Conservation (phyloP, 2,329 filamentous ascomycete genomes). For the Penicillium sp. region DNA sequence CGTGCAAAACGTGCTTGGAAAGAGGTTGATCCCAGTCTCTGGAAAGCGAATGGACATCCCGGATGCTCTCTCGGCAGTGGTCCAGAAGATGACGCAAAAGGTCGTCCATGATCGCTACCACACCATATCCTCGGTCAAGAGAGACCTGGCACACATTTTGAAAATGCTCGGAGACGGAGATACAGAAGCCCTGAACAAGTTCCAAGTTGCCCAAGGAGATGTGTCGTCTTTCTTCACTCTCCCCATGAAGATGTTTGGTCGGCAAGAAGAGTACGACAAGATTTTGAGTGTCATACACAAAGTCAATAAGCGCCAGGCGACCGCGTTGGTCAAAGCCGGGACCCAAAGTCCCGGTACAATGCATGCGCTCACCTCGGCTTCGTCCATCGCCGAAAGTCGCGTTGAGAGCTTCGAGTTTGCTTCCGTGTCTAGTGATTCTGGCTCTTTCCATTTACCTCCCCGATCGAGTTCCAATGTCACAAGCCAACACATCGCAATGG, state of each 20-base stretch:
- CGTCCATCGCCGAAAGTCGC: constrained; percentile 55
- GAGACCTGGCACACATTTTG: constrained; percentile 75
- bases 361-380: constrained; percentile 54
- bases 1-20: constrained; percentile 82
- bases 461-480: constrained; percentile 41
- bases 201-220: constrained; percentile 78
- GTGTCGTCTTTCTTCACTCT: constrained; percentile 91
- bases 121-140: constrained; percentile 80
- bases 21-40: constrained; percentile 75
- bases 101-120: constrained; percentile 86
- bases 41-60: constrained; percentile 80
- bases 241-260: constrained; percentile 78
- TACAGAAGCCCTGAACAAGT: constrained; percentile 68
- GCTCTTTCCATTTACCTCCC: constrained; percentile 44
- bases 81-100: constrained; percentile 91
- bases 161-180: constrained; percentile 76
- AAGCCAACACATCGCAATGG: constrained; percentile 30
- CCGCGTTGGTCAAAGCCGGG: constrained; percentile 33
- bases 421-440: constrained; percentile 59
- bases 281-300: constrained; percentile 76
- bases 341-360: constrained; percentile 43
- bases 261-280: constrained; percentile 69
- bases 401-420: constrained; percentile 51
- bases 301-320: constrained; percentile 66
- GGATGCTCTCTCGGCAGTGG: constrained; percentile 76